phyloP scores from a whole-genome alignment of 768 basidiomycete species.

The Boletus tomentosulus region DNA sequence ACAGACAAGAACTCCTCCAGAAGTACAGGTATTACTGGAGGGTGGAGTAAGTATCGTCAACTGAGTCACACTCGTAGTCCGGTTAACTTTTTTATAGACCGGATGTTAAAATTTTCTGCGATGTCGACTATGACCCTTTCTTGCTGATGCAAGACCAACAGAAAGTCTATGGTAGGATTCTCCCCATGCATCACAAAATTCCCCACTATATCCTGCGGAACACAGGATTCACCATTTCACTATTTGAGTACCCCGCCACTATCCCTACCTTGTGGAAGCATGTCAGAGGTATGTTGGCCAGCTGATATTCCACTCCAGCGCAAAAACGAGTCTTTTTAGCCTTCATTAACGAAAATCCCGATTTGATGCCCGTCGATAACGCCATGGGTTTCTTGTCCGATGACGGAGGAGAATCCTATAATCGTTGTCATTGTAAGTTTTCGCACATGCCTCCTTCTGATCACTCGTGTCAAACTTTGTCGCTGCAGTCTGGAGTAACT shows the following conservation, averaged over 20 bases:
- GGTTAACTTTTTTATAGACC: constrained; percentile 43
- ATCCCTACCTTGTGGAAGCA: constrained; percentile 77
- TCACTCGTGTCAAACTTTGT: constrained; percentile 10
- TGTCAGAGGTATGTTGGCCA: constrained; percentile 51
- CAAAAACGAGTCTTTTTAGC: constrained; percentile 37
- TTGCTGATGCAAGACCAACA: constrained; percentile 72
- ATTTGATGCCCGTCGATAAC: constrained; percentile 59
- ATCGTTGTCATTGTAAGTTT: constrained; percentile 71
- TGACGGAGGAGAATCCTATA: constrained; percentile 62
- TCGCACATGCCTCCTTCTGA: not conserved
- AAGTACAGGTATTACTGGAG: constrained; percentile 88
- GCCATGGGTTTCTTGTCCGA: constrained; percentile 73
- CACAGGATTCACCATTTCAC: constrained; percentile 71
- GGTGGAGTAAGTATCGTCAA: constrained; percentile 59
- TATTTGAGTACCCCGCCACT: constrained; percentile 75
- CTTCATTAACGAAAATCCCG: constrained; percentile 61
- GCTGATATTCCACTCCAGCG: not conserved
- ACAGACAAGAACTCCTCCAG: constrained; percentile 69
- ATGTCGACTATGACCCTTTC: constrained; percentile 78
- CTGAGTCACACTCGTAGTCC: constrained; percentile 5
- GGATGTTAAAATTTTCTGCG: constrained; percentile 76
- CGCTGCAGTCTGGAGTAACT: constrained; percentile 62
- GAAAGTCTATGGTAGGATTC: constrained; percentile 68
- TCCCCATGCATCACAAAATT: constrained; percentile 2
- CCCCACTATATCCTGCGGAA: constrained; percentile 20